These are phyloP conservation scores for Ceratocystis diversiconidia DNA, from an alignment of 2,329 filamentous ascomycete genomes.

Conservation along the genomic window DNA sequence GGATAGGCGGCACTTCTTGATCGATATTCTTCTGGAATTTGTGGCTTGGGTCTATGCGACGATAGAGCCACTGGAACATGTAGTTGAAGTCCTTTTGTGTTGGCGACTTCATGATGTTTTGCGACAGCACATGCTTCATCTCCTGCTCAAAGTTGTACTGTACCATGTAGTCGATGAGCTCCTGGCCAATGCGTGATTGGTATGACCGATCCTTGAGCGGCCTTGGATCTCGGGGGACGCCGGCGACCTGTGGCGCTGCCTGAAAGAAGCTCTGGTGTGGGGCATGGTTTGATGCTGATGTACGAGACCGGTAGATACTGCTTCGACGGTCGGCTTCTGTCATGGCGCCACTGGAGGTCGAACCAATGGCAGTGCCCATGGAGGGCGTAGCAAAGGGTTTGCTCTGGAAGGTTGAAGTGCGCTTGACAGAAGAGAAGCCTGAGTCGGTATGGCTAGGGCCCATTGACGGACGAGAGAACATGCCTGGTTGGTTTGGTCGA, in stretches of 20 bases:
- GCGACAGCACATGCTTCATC: constrained; percentile 85
- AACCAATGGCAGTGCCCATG: constrained; percentile 25
- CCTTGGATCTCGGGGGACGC: constrained; percentile 73
- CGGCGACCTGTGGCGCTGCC: constrained; percentile 65
- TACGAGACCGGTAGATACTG: constrained; percentile 63
- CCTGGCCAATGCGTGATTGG: constrained; percentile 70
- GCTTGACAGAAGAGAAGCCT: constrained; percentile 70
- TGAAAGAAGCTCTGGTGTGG: constrained; percentile 90
- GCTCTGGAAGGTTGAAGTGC: constrained; percentile 63
- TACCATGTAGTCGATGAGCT: constrained; percentile 80
- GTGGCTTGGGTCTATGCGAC: constrained; percentile 86
- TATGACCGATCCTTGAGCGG: constrained; percentile 70
- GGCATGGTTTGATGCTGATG: constrained; percentile 52
- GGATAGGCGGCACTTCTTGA: constrained; percentile 78
- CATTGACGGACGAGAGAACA: constrained; percentile 74
- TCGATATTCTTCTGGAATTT: constrained; percentile 90
- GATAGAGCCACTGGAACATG: constrained; percentile 97
- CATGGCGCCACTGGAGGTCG: constrained; percentile 20
- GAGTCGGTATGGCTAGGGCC: constrained; percentile 66
- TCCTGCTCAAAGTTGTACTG: constrained; percentile 96
- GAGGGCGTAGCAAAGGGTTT: constrained; percentile 53
- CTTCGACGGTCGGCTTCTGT: constrained; percentile 53
- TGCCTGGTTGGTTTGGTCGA: constrained; percentile 63
- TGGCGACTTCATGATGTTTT: constrained; percentile 81
- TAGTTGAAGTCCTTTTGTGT: constrained; percentile 97